Conservation (phyloP, 257 asterid genomes). For the Solanum dulcamara region DNA sequence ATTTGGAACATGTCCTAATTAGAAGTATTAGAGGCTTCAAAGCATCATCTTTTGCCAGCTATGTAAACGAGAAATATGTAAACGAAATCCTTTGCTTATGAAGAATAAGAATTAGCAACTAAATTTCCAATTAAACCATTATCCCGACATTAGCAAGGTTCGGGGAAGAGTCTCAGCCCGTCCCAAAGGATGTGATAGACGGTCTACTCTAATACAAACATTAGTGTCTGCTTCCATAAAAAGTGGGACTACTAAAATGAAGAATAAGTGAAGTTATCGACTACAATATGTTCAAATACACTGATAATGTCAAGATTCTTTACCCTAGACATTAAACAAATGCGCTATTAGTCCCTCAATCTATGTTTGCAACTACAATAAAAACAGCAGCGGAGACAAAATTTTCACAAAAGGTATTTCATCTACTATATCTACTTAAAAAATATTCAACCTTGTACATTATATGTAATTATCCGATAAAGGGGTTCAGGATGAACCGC, state of each 20-base stretch:
- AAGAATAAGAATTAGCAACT: not conserved
- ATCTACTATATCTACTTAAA: not conserved
- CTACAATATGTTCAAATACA: not conserved
- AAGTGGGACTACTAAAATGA: not conserved
- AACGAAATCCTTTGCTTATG: not conserved
- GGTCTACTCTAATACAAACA: not conserved
- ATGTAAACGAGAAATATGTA: constrained; percentile 42
- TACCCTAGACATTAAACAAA: not conserved
- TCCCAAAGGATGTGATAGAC: not conserved
- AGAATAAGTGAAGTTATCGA: not conserved
- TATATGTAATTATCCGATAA: not conserved
- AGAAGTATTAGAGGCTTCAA: not conserved
- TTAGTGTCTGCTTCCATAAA: not conserved
- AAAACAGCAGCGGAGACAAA: not conserved
- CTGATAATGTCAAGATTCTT: not conserved
- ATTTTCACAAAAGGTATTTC: not conserved
- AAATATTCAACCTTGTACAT: not conserved
- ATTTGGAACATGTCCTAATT: not conserved
- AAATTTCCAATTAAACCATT: not conserved
- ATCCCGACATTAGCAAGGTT: not conserved
- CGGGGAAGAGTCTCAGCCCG: not conserved
- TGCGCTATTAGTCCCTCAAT: not conserved
- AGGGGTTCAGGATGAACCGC: too few relatives aligned
- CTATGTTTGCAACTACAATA: not conserved
- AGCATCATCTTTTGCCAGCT: constrained; percentile 85